These are phyloP conservation scores for Fusarium verrucosum DNA, from an alignment of 2,329 filamentous ascomycete genomes.

Conservation along the genomic window DNA sequence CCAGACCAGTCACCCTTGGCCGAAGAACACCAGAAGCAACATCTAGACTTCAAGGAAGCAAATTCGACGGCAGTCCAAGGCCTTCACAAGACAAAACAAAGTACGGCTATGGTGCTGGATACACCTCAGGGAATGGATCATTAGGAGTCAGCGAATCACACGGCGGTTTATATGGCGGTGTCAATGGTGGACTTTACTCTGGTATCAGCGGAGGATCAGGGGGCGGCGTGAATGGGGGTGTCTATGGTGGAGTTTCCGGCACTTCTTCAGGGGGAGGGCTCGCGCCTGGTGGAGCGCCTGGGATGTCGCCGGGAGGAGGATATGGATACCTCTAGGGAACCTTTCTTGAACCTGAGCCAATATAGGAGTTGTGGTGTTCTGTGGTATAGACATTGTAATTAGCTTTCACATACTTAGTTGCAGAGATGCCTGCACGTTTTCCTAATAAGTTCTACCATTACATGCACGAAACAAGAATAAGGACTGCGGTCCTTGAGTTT, in stretches of 20 bases:
- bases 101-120: constrained; percentile 4
- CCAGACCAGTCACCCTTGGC: constrained; percentile 13
- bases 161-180: constrained; percentile 22
- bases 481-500: too few relatives aligned
- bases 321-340: constrained; percentile 9
- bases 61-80: constrained; percentile 19
- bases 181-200: constrained; percentile 24
- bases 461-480: too few relatives aligned
- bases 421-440: too few relatives aligned
- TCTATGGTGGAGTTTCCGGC: constrained; percentile 29
- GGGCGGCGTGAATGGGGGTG: constrained; percentile 21
- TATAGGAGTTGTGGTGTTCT: too few relatives aligned
- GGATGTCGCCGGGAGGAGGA: constrained; percentile 23
- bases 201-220: constrained; percentile 21
- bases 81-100: constrained; percentile 2
- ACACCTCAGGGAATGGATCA: constrained; percentile 11
- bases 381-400: too few relatives aligned
- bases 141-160: constrained; percentile 13
- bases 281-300: constrained; percentile 18
- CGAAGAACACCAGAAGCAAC: constrained; percentile 27
- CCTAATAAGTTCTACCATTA: too few relatives aligned
- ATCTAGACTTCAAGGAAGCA: constrained; percentile 21
- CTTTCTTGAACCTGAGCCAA: too few relatives aligned
- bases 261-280: constrained; percentile 18
- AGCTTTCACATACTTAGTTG: too few relatives aligned